Evolutionary conservation across 176 grass and related monocot species (phyloP), one percentile per base, ranked within the genome.

Genomic region (Neostapfia colusana): DNA sequence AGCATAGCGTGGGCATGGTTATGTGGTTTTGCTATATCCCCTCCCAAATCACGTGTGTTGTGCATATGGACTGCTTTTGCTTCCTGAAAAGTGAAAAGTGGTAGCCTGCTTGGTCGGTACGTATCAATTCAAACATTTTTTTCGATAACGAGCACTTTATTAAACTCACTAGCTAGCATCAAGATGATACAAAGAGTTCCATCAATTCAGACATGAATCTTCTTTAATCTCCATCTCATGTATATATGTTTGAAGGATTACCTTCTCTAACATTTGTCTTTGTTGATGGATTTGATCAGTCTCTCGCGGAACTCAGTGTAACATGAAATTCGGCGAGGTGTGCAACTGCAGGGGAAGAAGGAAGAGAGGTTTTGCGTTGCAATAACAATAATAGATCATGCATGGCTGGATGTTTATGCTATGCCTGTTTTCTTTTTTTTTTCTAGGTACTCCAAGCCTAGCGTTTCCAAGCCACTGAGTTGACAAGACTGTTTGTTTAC

Each of bases 11-110:
- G 67, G 67, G 20, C 51, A 54, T 54, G 51, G 58, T 7, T 31
- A 18, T 86, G 40, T 57, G 18, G 70, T 67, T 1, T 59, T 67
- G 21, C 48, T 36, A 72, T 31, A 87, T 40, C 63, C 11, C 6
- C 15, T 61, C 40, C 72, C 72, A 46, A 25, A 61, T 49, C 36
- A 55, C 60, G 18, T 26, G 23, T 46, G 17, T 31, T 31, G 21
- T 39, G 21, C 27, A 8, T 17, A 26, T 35, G 8, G 9, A 24
- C 1, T 1, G 31, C 31, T 67, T 75, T 66, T 57, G 25, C 26
- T 82, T 51, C 39, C 35, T 76, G 53, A n/a, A 31, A 31, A 31
- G 31, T 31, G 31, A 31, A 69, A 69, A 60, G 26, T 31, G 31
- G 20, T n/a, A 24, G 12, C 12, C 41, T 34, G 72, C 39, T 20